These are phyloP conservation scores for Sporothrix protearum DNA, from an alignment of 2,329 filamentous ascomycete species.

Conservation along the genomic window DNA sequence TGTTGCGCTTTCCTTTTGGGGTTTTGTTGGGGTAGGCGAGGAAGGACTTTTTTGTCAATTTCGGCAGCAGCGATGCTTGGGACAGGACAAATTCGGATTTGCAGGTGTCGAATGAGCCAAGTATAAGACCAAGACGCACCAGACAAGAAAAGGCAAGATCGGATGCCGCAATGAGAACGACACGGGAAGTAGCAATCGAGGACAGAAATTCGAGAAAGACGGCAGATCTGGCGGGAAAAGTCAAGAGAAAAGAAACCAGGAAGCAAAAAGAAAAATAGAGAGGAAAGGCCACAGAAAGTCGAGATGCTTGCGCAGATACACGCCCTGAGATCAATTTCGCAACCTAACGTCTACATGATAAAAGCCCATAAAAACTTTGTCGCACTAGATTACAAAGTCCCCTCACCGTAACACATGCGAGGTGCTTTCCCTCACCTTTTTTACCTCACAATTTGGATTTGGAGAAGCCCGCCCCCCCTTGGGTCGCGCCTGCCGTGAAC, in stretches of 20 bases:
- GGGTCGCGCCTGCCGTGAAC: slow-evolving; percentile 22
- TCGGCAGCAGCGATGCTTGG: slow-evolving; percentile 5
- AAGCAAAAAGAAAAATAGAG: neutral
- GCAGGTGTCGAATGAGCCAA: neutral
- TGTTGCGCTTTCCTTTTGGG: neutral
- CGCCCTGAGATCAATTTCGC: neutral
- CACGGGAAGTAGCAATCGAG: neutral
- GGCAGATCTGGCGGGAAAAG: neutral
- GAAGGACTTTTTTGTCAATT: neutral
- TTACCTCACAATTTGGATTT: neutral
- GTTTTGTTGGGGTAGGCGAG: slow-evolving; percentile 16
- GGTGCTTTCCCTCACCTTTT: neutral
- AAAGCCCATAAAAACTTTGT: slow-evolving; percentile 12
- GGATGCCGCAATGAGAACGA: neutral
- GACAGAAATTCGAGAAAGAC: neutral
- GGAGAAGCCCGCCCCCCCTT: slow-evolving; percentile 5
- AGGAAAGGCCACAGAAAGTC: too few species aligned
- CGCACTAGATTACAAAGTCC: slow-evolving; percentile 10
- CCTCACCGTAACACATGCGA: slow-evolving; percentile 12
- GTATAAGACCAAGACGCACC: slow-evolving; percentile 1
- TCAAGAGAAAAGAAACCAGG: neutral
- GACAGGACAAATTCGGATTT: neutral
- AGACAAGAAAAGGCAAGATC: slow-evolving; percentile 11
- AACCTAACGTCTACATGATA: neutral
- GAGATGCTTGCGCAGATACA: neutral